Conservation (phyloP, 108 stramenopile genomes). For the Cyclotella sp. region DNA sequence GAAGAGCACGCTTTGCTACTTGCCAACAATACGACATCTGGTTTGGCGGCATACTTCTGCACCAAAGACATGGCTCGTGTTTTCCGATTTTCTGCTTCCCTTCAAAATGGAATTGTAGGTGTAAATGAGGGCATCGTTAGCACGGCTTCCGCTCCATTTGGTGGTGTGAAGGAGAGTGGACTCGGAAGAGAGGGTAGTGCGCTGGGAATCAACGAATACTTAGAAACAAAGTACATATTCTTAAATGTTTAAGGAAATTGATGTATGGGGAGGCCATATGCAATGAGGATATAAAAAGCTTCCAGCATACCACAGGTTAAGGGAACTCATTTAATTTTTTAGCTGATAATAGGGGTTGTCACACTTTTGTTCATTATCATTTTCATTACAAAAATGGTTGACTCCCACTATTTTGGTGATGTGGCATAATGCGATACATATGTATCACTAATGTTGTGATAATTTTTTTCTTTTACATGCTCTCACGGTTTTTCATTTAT, state of each 20-base stretch:
- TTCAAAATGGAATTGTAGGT: slow-evolving; percentile 89
- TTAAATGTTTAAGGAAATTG: slow-evolving; percentile 49
- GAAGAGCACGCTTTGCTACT: slow-evolving; percentile 77
- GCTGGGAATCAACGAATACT: slow-evolving; percentile 91
- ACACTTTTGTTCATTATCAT: too few species aligned
- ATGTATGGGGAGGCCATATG: too few species aligned
- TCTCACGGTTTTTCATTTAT: too few species aligned
- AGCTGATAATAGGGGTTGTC: too few species aligned
- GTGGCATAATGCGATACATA: too few species aligned
- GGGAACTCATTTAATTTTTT: too few species aligned
- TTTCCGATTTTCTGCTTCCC: slow-evolving; percentile 50
- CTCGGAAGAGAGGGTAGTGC: slow-evolving; percentile 95
- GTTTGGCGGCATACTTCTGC: slow-evolving; percentile 88
- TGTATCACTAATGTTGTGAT: too few species aligned
- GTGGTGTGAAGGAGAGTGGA: slow-evolving; percentile 97
- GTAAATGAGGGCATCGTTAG: slow-evolving; percentile 93
- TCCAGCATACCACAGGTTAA: too few species aligned
- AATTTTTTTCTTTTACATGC: too few species aligned
- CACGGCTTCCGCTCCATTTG: slow-evolving; percentile 88
- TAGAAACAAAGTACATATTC: slow-evolving; percentile 93
- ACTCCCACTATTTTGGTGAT: too few species aligned
- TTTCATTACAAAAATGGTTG: too few species aligned
- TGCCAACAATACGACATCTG: slow-evolving; percentile 82
- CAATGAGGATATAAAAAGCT: too few species aligned
- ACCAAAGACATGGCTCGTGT: slow-evolving; percentile 72